Base-by-base conservation (phyloP, 2,329 filamentous ascomycete species). In the Colletotrichum camelliae region DNA sequence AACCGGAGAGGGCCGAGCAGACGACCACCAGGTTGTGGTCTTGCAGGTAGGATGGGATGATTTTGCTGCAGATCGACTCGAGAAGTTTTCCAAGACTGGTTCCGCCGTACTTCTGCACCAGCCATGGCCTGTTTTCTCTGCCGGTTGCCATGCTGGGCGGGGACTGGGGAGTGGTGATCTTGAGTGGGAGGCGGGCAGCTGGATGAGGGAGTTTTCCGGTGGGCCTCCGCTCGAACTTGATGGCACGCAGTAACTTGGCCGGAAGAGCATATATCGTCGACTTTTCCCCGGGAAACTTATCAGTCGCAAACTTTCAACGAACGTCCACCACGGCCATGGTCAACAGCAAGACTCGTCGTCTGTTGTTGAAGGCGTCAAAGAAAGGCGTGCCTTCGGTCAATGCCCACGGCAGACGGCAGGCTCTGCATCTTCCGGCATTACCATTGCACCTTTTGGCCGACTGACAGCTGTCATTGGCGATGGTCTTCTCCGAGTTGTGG, bases 51-150 rank as follows among this genome's bases (percentile, higher is more conserved):
- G 74, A 74, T 57, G 72, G 74, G 37, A 76, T 75, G 67, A 76
- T 76, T 55, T 62, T 72, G 21, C 52, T 43, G 84, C 86, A 77
- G 82, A 90, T 89, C 85, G 93, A 93, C 79, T 91, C 90, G 69
- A 96, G 93, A 81, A 98, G 98, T 86, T 98, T 98, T 80, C 96
- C 96, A 67, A 98, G 94, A 82, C 95, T 98, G 67, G 96, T 98
- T 64, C 96, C 96, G 77, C 96, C 96, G 84, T 98, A 98, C 86
- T 98, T 98, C 84, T 98, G 96, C 65, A 98, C 94, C 31, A 97
- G 90, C 96, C 96, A 98, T 78, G 89, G 88, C 78, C 87, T 87
- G 62, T 81, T 80, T 61, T 82, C 81, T 69, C 81, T 78, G 77
- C 85, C 86, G 78, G 61, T 66, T 18, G 76, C 67, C 73, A 76